phyloP scores from a whole-genome alignment of 1,284 basidiomycete species.

The Pterulicium gracile region DNA sequence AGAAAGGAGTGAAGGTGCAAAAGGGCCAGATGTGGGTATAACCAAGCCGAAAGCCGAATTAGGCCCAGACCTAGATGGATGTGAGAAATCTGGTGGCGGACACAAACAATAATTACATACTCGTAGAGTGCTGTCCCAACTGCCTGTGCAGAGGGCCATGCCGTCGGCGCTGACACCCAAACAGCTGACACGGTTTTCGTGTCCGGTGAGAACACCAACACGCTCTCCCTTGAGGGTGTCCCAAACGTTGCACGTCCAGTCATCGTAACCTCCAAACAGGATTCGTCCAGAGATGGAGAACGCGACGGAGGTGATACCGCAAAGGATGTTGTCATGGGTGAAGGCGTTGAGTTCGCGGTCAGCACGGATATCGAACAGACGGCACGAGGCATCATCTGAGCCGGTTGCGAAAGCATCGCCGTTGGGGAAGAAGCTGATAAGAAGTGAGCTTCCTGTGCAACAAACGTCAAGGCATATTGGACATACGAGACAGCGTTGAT shows the following conservation, averaged over 20 bases:
- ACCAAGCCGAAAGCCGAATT: slow-evolving; percentile 22
- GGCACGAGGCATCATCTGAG: slow-evolving; percentile 97
- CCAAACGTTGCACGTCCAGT: slow-evolving; percentile 99
- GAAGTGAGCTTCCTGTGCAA: slow-evolving; percentile 10
- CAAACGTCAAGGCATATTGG: slow-evolving; percentile 10
- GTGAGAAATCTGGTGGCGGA: slow-evolving; percentile 6
- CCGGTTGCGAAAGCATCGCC: slow-evolving; percentile 98
- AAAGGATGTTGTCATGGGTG: slow-evolving; percentile 97
- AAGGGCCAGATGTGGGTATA: slow-evolving; percentile 35
- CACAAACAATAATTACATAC: slow-evolving; percentile 40
- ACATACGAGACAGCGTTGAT: slow-evolving; percentile 97
- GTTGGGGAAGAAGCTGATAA: slow-evolving; percentile 90
- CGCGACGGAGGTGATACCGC: slow-evolving; percentile 96
- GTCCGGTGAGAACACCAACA: slow-evolving; percentile 92
- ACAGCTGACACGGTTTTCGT: slow-evolving; percentile 97
- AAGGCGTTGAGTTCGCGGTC: slow-evolving; percentile 95
- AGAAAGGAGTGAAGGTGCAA: slow-evolving; percentile 20
- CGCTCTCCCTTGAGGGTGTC: slow-evolving; percentile 97
- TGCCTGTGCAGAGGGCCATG: slow-evolving; percentile 96
- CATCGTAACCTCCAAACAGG: slow-evolving; percentile 97
- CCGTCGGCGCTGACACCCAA: slow-evolving; percentile 93
- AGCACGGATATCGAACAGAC: slow-evolving; percentile 94
- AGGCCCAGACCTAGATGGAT: slow-evolving; percentile 46
- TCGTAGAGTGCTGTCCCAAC: slow-evolving; percentile 95
- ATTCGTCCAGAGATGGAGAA: slow-evolving; percentile 97